Evolutionary conservation across 2,329 filamentous ascomycete genomes (phyloP), one percentile per base, ranked within the genome.

Genomic region (Fusarium armeniacum): DNA sequence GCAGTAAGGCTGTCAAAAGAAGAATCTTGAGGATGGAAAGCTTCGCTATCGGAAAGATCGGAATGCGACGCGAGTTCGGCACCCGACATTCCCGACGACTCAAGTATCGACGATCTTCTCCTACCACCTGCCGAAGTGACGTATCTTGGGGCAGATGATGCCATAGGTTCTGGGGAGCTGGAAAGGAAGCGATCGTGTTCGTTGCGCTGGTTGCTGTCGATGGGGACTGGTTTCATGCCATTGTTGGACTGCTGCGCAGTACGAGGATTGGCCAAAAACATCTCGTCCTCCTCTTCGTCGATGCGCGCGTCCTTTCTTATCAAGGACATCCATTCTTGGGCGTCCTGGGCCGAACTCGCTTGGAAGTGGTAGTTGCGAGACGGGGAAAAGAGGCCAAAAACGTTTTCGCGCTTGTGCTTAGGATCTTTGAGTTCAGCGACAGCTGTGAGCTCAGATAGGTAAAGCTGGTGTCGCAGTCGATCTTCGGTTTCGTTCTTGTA

Each of bases 401-500:
- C 89, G 77, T 97, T 90, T 54, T 93, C 88, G 62, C 92, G 91
- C 78, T 92, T 94, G 65, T 94, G 90, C 80, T 97, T 97, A 11
- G 93, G 91, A 74, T 97, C 94, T 75, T 93, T 94, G 69, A 98
- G 90, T 62, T 93, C 89, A 3, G 94, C 93, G 45, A 97, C 93
- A 10, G 96, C 94, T 5, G 94, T 98, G 62, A 98, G 87, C 65
- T 99, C 96, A 44, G 93, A 91, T 40, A 98, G 87, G 76, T 90
- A 90, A 75, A 99, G 89, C 77, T 97, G 94, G 76, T 97, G 91
- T 54, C 93, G 91, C 44, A 99, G 87, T 78, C 94, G 94, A 74
- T 91, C 92, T 81, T 98, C 94, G 74, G 94, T 92, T 74, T 93
- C 89, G 77, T 95, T 92, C 80, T 95, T 97, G 86, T 99, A 99